phyloP scores from a whole-genome alignment of 2,329 filamentous ascomycete genomes.

The Scorias spongiosa region DNA sequence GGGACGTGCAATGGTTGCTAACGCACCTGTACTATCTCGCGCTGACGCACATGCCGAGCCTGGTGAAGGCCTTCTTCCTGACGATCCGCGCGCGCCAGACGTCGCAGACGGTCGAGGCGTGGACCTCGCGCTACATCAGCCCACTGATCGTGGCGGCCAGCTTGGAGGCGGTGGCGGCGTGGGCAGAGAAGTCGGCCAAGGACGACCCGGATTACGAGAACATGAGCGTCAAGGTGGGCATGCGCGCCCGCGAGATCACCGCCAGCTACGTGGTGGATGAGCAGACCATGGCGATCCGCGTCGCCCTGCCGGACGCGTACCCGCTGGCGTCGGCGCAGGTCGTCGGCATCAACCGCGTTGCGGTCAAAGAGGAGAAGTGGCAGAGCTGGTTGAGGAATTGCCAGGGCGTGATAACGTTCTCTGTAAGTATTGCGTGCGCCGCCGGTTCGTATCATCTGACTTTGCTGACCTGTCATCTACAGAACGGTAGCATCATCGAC shows the following conservation, averaged over 20 bases:
- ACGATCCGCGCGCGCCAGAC: conserved; percentile 67
- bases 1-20: conserved; percentile 68
- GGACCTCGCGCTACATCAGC: conserved; percentile 74
- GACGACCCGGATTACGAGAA: conserved; percentile 33
- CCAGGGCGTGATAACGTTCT: conserved; percentile 85
- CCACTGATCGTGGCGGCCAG: conserved; percentile 50
- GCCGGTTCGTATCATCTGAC: no score
- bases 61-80: conserved; percentile 75
- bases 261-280: conserved; percentile 84
- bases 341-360: conserved; percentile 63
- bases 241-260: conserved; percentile 57
- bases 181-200: conserved; percentile 36
- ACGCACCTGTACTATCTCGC: conserved; percentile 74
- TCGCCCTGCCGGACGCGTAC: conserved; percentile 66
- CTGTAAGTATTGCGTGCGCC: conserved; percentile 32
- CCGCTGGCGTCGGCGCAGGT: conserved; percentile 69
- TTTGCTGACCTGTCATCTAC: conserved; percentile 3
- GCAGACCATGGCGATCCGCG: conserved; percentile 64
- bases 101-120: conserved; percentile 60
- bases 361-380: conserved; percentile 85
- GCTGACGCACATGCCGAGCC: conserved; percentile 59
- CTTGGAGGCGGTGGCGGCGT: conserved; percentile 51
- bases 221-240: conserved; percentile 55
- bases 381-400: conserved; percentile 76
- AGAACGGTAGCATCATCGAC: conserved; percentile 75